Evolutionary conservation across 164 flowering plant species (phyloP).

Genomic region (Litsea cubeba): DNA sequence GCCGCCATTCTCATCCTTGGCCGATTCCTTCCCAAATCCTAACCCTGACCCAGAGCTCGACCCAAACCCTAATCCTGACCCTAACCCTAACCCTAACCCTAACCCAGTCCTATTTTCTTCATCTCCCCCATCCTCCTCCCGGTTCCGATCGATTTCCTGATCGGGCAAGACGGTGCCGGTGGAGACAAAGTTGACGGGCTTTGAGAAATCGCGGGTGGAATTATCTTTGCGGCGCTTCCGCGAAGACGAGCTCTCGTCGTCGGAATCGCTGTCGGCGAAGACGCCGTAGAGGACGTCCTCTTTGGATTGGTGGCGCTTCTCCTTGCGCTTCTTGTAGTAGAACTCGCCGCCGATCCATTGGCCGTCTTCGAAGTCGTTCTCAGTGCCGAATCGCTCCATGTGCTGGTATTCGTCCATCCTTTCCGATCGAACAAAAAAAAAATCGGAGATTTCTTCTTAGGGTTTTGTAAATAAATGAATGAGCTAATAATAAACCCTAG

Average conservation of each 20-base stretch:
- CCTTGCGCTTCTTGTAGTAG: constrained; percentile 53
- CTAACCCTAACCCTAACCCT: constrained; percentile 8
- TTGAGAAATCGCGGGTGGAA: constrained; percentile 38
- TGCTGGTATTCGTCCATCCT: constrained; percentile 73
- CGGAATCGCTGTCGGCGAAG: constrained; percentile 48
- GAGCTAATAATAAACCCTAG: no score
- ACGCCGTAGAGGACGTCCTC: constrained; percentile 76
- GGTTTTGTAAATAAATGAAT: background rate
- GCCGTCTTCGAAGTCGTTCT: constrained; percentile 81
- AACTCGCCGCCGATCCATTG: constrained; percentile 82
- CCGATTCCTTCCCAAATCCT: constrained; percentile 21
- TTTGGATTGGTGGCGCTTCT: constrained; percentile 57
- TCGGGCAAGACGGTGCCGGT: constrained; percentile 71
- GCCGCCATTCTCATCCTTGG: background rate
- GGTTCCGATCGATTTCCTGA: constrained; percentile 49
- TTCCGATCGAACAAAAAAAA: background rate
- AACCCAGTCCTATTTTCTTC: constrained; percentile 6
- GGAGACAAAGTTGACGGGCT: constrained; percentile 85
- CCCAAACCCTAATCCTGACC: constrained; percentile 12
- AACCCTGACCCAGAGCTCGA: constrained; percentile 21
- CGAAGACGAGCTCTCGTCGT: constrained; percentile 37
- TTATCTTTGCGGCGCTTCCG: constrained; percentile 44
- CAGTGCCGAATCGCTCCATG: constrained; percentile 74
- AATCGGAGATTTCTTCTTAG: background rate
- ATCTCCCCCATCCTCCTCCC: constrained; percentile 18